phyloP scores from a whole-genome alignment of 108 stramenopile genomes.

The Epithemia pelagica region DNA sequence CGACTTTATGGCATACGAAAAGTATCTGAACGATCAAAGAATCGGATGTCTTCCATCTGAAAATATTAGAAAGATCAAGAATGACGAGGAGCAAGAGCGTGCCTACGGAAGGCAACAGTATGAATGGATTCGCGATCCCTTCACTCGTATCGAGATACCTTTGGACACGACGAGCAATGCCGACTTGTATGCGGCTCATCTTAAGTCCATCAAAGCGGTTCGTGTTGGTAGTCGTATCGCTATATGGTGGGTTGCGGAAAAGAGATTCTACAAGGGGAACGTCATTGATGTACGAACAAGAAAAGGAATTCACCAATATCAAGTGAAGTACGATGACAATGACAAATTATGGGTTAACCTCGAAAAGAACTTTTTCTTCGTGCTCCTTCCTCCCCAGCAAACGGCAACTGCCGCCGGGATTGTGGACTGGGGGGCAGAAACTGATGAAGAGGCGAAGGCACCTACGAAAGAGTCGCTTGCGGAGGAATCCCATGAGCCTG shows the following conservation, averaged over 20 bases:
- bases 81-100: background rate
- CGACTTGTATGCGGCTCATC: background rate
- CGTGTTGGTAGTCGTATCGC: constrained; percentile 31
- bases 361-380: background rate
- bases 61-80: background rate
- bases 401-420: too few relatives aligned
- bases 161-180: background rate
- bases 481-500: background rate
- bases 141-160: background rate
- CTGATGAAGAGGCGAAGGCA: background rate
- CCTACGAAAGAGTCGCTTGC: background rate
- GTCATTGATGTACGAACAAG: constrained; percentile 10
- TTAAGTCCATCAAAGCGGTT: constrained; percentile 12
- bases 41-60: background rate
- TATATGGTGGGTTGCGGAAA: constrained; percentile 57
- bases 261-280: constrained; percentile 41
- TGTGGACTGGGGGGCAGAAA: background rate
- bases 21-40: background rate
- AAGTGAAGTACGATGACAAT: constrained; percentile 61
- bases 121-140: background rate
- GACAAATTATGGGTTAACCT: constrained; percentile 60
- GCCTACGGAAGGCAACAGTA: background rate
- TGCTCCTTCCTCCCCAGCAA: background rate
- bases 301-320: constrained; percentile 5
- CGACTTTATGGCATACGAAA: background rate